Evolutionary conservation across 768 basidiomycete genomes (phyloP), one percentile per base, ranked within the genome.

Genomic region (Fomitopsis serialis): DNA sequence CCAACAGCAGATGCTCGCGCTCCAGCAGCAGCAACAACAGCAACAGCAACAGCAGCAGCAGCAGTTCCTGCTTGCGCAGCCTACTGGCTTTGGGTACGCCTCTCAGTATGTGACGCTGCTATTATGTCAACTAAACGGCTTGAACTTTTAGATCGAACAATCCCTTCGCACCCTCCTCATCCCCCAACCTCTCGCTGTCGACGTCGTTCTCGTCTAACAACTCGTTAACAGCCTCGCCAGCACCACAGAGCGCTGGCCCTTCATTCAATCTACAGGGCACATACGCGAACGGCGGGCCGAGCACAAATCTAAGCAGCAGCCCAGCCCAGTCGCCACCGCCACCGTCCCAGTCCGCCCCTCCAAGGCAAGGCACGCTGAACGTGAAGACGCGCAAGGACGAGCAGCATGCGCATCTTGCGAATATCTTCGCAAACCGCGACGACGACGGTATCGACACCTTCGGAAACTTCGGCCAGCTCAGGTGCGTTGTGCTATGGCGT

Each of bases 381-480:
- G 57, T 58, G 40, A 56, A 66, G 35, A 72, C 71, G 22, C 74
- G 74, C 45, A 74, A 78, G 45, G 91, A 96, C 66, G 82, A 89
- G 56, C 80, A 83, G 53, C 79, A 92, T 63, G 66, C 81, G 13
- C 79, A 85, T 35, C 79, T 99, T 50, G 94, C 95, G 2, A 74
- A 69, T 50, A 69, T 98, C 61, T 84, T 98, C 57, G 95, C 91
- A 6, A 91, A 89, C 63, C 78, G 87, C 48, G 68, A 76, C 24
- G 95, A 97, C 53, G 93, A 91, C 61, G 96, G 97, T 1, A 75
- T 89, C 66, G 97, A 99, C 70, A 96, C 96, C 50, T 98, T 98
- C 65, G 96, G 96, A 48, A 99, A 98, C 67, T 61, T 82, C 29
- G 96, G 96, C 19, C 56, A 74, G 48, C 66, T 96, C 57, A 80